Evolutionary conservation across 2,329 filamentous ascomycete genomes (phyloP), one percentile per base, ranked within the genome.

Genomic region (Kalaharituber pfeilii): DNA sequence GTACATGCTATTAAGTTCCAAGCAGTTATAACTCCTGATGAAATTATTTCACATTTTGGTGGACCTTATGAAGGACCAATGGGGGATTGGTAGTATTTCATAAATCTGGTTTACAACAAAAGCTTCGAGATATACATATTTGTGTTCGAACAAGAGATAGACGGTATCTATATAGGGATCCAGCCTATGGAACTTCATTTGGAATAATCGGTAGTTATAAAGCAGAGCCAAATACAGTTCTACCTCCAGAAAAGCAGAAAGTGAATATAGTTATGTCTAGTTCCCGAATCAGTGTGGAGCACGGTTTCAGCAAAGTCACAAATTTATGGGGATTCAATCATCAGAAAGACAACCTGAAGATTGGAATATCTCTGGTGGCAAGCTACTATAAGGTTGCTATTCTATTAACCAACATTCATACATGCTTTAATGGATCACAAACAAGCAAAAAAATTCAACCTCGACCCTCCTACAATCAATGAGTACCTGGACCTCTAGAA

Each of bases 121-220:
- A 25, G 18, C 50, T 52, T 25, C 22, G 4, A 30, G 22, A 13
- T 11, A 13, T 28, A 7, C 13, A 18, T n/a, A 18, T n/a, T 3
- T 20, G 25, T n/a, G n/a, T n/a, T n/a, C n/a, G n/a, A 13, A n/a
- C 2, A 15, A 9, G 18, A 22, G n/a, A 18, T n/a, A 39, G 2
- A 3, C 25, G 42, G 27, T 39, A n/a, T 42, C 8, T 52, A 11
- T 52, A 52, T 52, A 30, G 50, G 2, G 50, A 52, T 44, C 27
- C 50, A n/a, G 50, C 27, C 2, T 52, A 52, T 44, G 11, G 29
- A 24, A 11, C 44, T 49, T 15, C 15, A 26, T 49, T 22, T 49
- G 44, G 44, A 18, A 22, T 49, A n/a, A 49, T 49, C 13, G 44
- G 44, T 13, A 15, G 13, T 49, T 4, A 39, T 49, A 20, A 26